phyloP scores from a whole-genome alignment of 2,329 filamentous ascomycete genomes.

The Neofusicoccum kwambonambiense region DNA sequence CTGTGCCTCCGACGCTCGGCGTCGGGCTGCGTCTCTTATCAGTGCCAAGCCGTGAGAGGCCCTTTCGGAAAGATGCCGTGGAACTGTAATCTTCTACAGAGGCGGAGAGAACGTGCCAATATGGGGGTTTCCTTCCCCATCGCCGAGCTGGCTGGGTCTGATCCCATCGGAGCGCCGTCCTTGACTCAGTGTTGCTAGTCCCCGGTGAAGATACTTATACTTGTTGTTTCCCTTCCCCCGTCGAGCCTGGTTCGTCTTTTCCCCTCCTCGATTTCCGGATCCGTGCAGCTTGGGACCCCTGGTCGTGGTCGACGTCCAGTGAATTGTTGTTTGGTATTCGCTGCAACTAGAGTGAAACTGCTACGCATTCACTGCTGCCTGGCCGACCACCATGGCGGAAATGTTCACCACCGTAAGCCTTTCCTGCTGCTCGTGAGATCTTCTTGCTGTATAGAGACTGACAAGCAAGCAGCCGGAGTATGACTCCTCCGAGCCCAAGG shows the following conservation, averaged over 20 bases:
- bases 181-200: neutral
- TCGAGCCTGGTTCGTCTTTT: neutral
- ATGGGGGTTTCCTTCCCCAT: neutral
- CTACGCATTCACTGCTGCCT: neutral
- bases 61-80: neutral
- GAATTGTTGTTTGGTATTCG: neutral
- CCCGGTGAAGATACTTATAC: neutral
- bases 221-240: neutral
- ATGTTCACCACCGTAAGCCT: slow-evolving; percentile 10
- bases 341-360: neutral
- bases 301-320: neutral
- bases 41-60: neutral
- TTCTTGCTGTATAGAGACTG: neutral
- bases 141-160: neutral
- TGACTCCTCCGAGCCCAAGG: slow-evolving; percentile 47
- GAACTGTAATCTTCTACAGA: neutral
- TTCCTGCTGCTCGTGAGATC: neutral
- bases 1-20: neutral
- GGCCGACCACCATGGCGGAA: slow-evolving; percentile 7
- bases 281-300: neutral
- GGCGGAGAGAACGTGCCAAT: neutral
- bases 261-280: neutral
- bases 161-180: too few relatives aligned
- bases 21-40: neutral
- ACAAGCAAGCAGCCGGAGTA: slow-evolving; percentile 36